Percentiles rank a stretch among this genome's conserved stretches.
Conservation (phyloP, 306 rosid genomes). For the Gynostemma pentaphyllum region DNA sequence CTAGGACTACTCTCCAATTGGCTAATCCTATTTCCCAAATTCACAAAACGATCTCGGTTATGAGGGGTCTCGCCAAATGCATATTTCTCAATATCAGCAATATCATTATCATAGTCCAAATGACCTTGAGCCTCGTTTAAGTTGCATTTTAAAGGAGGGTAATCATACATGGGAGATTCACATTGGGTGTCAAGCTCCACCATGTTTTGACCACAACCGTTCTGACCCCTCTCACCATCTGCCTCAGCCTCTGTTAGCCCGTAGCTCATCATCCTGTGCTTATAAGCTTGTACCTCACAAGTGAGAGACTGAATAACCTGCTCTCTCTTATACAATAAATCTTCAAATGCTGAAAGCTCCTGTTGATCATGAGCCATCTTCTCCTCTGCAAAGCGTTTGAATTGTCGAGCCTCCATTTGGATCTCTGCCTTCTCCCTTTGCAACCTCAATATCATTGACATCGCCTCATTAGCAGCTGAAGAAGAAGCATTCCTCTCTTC, state of each 20-base stretch:
- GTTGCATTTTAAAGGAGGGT: constrained; percentile 82
- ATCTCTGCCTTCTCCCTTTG: constrained; percentile 98
- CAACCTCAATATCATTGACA: constrained; percentile 95
- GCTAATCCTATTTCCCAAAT: constrained; percentile 64
- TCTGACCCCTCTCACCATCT: constrained; percentile 29
- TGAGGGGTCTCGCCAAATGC: constrained; percentile 81
- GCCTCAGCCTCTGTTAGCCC: constrained; percentile 71
- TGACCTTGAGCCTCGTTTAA: constrained; percentile 32
- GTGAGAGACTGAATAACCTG: constrained; percentile 79
- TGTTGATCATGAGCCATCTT: constrained; percentile 84
- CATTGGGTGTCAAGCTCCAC: constrained; percentile 34
- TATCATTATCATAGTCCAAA: constrained; percentile 43
- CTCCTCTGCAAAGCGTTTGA: constrained; percentile 83
- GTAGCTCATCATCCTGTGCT: constrained; percentile 83
- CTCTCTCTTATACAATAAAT: constrained; percentile 83
- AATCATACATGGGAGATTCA: constrained; percentile 52
- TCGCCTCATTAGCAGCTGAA: constrained; percentile 93
- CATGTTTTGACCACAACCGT: constrained; percentile 12
- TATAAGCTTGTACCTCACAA: constrained; percentile 89
- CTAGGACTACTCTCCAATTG: constrained; percentile 72
- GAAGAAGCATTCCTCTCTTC: constrained; percentile 95
- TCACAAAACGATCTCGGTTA: constrained; percentile 41
- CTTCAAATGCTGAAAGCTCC: constrained; percentile 64
- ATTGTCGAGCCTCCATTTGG: constrained; percentile 95
- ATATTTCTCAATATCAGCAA: constrained; percentile 69